These are phyloP conservation scores for Yamadazyma mexicana DNA, from an alignment of 1,139 yeast species.

Conservation along the genomic window DNA sequence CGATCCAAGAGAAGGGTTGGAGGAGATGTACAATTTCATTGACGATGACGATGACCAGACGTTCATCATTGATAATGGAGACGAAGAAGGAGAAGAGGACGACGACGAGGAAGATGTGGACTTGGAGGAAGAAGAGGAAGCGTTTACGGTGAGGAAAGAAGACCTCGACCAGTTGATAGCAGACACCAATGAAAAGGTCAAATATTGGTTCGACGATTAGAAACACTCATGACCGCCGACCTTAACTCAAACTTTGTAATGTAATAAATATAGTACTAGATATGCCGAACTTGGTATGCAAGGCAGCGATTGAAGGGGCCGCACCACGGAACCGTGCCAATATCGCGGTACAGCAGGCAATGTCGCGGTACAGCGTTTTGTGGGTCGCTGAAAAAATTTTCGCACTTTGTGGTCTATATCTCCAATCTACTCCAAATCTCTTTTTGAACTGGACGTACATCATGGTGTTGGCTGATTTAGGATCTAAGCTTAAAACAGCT, in stretches of 20 bases:
- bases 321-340: not conserved
- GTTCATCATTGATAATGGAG: slow-evolving; percentile 15
- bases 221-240: not conserved
- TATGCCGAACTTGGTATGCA: too few species aligned
- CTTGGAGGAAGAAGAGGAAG: slow-evolving; percentile 11
- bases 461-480: slow-evolving; percentile 96
- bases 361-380: not conserved
- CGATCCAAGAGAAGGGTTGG: slow-evolving; percentile 2
- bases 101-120: slow-evolving; percentile 14
- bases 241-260: too few species aligned
- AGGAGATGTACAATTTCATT: slow-evolving; percentile 12
- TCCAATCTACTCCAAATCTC: not conserved
- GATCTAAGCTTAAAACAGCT: slow-evolving; percentile 77
- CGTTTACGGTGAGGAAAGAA: slow-evolving; percentile 7
- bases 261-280: too few species aligned
- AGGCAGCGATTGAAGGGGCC: too few species aligned
- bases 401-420: not conserved
- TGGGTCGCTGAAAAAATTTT: slow-evolving; percentile 1
- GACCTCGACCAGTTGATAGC: slow-evolving; percentile 8
- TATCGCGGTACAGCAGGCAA: not conserved
- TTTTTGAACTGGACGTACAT: slow-evolving; percentile 2
- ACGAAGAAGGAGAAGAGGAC: slow-evolving; percentile 17
- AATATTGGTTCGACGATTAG: slow-evolving; percentile 11
- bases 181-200: slow-evolving; percentile 8
- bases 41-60: slow-evolving; percentile 21